A percentile compares a stretch with the other conserved stretches of the same genome.
These are phyloP conservation scores for Westerdykella ornata DNA, from an alignment of 2,329 filamentous ascomycete species.

Conservation along the genomic window DNA sequence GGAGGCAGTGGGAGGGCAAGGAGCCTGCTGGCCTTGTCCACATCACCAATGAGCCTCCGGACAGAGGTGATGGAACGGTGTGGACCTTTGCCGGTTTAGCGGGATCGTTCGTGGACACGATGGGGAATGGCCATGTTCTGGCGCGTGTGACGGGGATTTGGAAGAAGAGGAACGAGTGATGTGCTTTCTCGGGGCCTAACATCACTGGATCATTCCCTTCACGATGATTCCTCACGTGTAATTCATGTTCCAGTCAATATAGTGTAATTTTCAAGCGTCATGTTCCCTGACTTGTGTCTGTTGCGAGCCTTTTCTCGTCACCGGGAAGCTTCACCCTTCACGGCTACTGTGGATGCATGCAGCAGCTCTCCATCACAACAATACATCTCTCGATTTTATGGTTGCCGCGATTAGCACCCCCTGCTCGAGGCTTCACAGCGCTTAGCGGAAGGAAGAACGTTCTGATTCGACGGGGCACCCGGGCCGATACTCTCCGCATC, in stretches of 20 bases:
- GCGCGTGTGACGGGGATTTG: conserved; percentile 21
- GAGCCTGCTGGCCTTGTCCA: conserved; percentile 16
- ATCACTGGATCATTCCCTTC: too few relatives aligned
- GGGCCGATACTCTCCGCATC: conserved; percentile 8
- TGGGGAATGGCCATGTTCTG: conserved; percentile 16
- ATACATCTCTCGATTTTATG: neutral
- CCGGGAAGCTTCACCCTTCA: too few relatives aligned
- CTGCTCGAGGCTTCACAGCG: conserved; percentile 2
- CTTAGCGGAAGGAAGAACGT: conserved; percentile 11
- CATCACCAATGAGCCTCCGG: conserved; percentile 18
- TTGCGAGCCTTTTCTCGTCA: too few relatives aligned
- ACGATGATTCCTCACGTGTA: too few relatives aligned
- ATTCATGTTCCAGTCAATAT: too few relatives aligned
- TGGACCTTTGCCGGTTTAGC: conserved; percentile 23
- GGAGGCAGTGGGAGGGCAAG: conserved; percentile 21
- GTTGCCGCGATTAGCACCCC: conserved; percentile 10
- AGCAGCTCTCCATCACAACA: too few relatives aligned
- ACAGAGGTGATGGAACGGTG: conserved; percentile 19
- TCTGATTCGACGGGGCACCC: conserved; percentile 13
- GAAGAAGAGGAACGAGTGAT: conserved; percentile 17
- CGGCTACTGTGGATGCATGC: too few relatives aligned
- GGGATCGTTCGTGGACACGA: conserved; percentile 16
- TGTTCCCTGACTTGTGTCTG: too few relatives aligned
- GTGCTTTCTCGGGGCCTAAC: too few relatives aligned
- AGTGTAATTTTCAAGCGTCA: too few relatives aligned